phyloP scores from a whole-genome alignment of 345 rosid species.

The Citrus glauca region DNA sequence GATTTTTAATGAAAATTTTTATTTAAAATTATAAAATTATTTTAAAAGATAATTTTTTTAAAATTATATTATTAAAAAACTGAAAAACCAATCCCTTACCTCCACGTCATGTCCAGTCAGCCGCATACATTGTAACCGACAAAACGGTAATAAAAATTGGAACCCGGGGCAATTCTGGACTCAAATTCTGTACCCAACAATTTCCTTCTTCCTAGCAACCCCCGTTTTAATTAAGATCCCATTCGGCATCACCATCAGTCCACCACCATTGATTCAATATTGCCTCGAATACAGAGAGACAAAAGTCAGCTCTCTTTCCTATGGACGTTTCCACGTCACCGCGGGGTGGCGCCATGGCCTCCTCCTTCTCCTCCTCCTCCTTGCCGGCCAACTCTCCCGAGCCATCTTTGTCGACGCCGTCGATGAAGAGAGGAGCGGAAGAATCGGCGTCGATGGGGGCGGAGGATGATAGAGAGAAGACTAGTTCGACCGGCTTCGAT shows the following conservation, averaged over 20 bases:
- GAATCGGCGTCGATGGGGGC: not conserved
- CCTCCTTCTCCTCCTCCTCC: constrained; percentile 6
- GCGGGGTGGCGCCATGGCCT: constrained; percentile 20
- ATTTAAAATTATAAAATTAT: too few species aligned
- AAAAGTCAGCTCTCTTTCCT: constrained; percentile 15
- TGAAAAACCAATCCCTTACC: not conserved
- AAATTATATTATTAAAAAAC: too few species aligned
- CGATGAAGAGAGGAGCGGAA: constrained; percentile 15
- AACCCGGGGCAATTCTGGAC: not conserved
- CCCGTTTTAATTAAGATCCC: not conserved
- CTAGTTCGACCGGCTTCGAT: constrained; percentile 22
- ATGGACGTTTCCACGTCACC: constrained; percentile 30
- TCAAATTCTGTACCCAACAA: not conserved
- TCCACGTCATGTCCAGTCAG: constrained; percentile 9
- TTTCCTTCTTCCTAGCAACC: not conserved
- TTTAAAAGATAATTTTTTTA: too few species aligned
- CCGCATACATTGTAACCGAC: not conserved
- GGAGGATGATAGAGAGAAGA: constrained; percentile 4
- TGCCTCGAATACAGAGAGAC: constrained; percentile 5
- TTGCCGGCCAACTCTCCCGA: constrained; percentile 12
- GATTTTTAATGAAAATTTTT: too few species aligned
- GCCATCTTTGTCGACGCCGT: constrained; percentile 12
- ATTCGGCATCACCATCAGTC: not conserved
- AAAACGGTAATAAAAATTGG: not conserved
- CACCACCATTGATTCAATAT: not conserved